These are phyloP conservation scores for Acanthochlamys bracteata DNA, from an alignment of 106 monocot genomes.

Conservation along the genomic window DNA sequence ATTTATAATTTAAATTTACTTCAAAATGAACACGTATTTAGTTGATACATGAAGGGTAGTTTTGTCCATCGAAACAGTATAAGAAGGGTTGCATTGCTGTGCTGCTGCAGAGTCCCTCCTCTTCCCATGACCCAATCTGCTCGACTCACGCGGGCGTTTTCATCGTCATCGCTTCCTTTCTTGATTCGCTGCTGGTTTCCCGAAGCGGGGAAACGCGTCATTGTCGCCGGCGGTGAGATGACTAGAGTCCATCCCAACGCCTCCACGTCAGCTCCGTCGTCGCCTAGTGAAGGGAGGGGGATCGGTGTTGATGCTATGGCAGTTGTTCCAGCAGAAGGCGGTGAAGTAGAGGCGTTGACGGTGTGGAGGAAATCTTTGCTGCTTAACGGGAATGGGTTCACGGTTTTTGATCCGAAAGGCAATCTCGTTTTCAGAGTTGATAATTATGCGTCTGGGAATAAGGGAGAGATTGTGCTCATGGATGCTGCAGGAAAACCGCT, in stretches of 20 bases:
- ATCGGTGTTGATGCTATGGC: background rate
- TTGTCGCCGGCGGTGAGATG: slow-evolving; percentile 11
- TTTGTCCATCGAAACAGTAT: background rate
- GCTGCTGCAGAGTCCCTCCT: background rate
- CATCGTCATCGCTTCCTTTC: background rate
- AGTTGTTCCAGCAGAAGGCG: slow-evolving; percentile 43
- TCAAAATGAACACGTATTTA: too few relatives aligned
- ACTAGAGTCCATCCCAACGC: slow-evolving; percentile 53
- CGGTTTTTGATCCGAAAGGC: slow-evolving; percentile 66
- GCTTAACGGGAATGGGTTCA: slow-evolving; percentile 63
- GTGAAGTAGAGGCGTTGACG: slow-evolving; percentile 30
- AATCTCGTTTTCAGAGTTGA: slow-evolving; percentile 71
- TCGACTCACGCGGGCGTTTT: slow-evolving; percentile 1
- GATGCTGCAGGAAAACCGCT: slow-evolving; percentile 52
- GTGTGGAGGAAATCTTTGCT: slow-evolving; percentile 72
- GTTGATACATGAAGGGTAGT: too few relatives aligned
- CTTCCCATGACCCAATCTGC: background rate
- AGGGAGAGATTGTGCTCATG: slow-evolving; percentile 64
- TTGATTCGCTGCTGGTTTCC: background rate
- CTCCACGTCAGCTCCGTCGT: background rate
- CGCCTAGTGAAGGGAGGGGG: background rate
- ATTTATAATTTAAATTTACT: too few relatives aligned
- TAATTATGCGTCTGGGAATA: slow-evolving; percentile 41
- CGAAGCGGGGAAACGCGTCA: background rate
- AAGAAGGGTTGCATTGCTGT: background rate